Evolutionary conservation across 1,284 basidiomycete genomes (phyloP), one percentile per base, ranked within the genome.

Genomic region (Boletus sp.): DNA sequence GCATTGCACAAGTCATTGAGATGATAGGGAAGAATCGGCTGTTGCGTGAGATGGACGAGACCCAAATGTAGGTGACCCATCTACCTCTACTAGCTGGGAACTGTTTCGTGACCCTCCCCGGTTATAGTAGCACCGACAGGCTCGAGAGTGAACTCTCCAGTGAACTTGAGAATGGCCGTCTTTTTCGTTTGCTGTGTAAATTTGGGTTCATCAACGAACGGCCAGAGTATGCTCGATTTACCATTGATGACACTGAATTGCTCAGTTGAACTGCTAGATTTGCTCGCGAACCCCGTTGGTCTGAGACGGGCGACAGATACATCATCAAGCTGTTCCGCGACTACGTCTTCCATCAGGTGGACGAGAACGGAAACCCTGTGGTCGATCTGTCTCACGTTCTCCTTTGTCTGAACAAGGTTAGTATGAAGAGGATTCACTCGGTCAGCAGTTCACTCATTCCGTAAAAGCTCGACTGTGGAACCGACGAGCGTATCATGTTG

Each of bases 181-280:
- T 99, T n/a, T 91, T 98, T 30, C 85, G 97, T 50, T 78, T 99
- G 58, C 79, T 99, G 64, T 90, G 89, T 78, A 99, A 99, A 78
- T 91, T 99, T 69, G 94, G 94, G 1, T 98, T 98, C 76, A 98
- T 99, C 79, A 98, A 98, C 76, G 97, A 99, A 74, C 85, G 97
- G 21, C 97, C 97, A 14, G 97, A 98, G 93, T 97, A 70, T 64
- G 91, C 83, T 13, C 56, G 56, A 51, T 50, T 25, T 43, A 13
- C 46, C 2, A 16, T 47, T 31, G 44, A 46, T 16, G 16, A 28
- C 14, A 30, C 23, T 4, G 5, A 27, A n/a, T 38, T 60, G 48
- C 61, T 66, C 51, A 59, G 16, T 14, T 21, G 48, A 55, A 47
- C n/a, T 33, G 37, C 59, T 38, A 95, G 95, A 71, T 98, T 98